A percentile compares a stretch with the other conserved stretches of the same genome.
Conservation (phyloP, 1,284 basidiomycete species). For the Waitea zeae region DNA sequence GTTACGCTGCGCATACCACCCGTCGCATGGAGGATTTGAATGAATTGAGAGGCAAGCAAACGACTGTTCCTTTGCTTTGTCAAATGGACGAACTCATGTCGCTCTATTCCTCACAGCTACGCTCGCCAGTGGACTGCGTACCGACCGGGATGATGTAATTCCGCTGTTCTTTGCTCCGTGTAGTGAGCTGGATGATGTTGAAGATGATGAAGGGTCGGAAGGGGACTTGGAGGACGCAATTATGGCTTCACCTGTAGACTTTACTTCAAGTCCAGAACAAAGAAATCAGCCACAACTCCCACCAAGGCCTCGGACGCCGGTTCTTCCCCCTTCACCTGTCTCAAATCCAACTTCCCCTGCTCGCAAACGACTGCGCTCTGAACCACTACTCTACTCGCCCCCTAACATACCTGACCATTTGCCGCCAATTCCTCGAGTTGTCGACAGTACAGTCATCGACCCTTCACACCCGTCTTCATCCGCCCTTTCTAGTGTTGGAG, state of each 20-base stretch:
- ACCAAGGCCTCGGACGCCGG: slow-evolving; percentile 5
- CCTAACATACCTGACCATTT: slow-evolving; percentile 45
- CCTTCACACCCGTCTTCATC: no score
- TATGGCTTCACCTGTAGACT: slow-evolving; percentile 1
- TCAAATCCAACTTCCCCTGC: slow-evolving; percentile 34
- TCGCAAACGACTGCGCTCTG: slow-evolving; percentile 31
- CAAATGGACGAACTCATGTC: neutral
- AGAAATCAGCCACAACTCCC: neutral
- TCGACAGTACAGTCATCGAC: no score
- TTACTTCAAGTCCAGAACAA: neutral
- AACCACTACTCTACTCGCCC: slow-evolving; percentile 25
- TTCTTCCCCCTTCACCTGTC: slow-evolving; percentile 35
- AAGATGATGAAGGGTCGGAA: slow-evolving; percentile 23
- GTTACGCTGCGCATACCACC: slow-evolving; percentile 41
- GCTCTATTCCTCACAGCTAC: slow-evolving; percentile 24
- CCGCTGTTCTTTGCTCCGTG: slow-evolving; percentile 36
- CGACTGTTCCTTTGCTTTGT: neutral
- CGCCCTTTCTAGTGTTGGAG: no score
- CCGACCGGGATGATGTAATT: slow-evolving; percentile 34
- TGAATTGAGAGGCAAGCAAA: slow-evolving; percentile 48
- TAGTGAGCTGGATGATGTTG: no score
- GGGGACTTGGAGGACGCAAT: slow-evolving; percentile 15
- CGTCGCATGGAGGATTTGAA: slow-evolving; percentile 50
- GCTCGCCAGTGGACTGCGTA: slow-evolving; percentile 36
- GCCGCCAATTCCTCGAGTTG: slow-evolving; percentile 42